Conservation (phyloP, 164 flowering plant genomes). For the Magnolia changhungtana region DNA sequence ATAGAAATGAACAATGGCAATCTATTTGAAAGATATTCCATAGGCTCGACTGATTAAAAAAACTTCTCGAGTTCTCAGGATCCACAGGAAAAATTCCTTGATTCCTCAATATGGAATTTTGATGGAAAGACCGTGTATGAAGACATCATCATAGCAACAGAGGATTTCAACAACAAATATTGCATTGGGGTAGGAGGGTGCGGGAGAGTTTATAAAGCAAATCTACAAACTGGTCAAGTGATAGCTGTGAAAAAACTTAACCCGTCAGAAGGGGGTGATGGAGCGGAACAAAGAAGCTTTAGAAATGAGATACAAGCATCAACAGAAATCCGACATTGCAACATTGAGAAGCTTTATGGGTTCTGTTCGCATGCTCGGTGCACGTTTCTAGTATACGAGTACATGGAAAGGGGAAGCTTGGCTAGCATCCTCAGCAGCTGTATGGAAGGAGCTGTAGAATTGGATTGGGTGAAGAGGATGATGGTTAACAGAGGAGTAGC, state of each 20-base stretch:
- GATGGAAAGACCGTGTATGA: conserved; percentile 2
- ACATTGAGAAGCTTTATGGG: conserved; percentile 11
- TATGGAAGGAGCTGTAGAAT: not conserved
- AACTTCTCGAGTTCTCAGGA: too few species aligned
- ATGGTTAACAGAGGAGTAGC: conserved; percentile 1
- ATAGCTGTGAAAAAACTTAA: conserved; percentile 9
- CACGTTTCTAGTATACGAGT: conserved; percentile 7
- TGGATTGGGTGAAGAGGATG: conserved; percentile 7
- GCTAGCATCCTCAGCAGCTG: not conserved
- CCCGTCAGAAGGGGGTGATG: not conserved
- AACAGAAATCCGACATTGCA: conserved; percentile 6
- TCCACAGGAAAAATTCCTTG: too few species aligned
- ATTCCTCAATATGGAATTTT: conserved; percentile 3
- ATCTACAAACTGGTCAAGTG: not conserved
- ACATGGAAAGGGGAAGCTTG: conserved; percentile 6
- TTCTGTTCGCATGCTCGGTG: not conserved
- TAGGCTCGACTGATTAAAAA: too few species aligned
- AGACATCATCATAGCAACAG: conserved; percentile 5
- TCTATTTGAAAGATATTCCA: not conserved
- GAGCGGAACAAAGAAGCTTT: conserved; percentile 8
- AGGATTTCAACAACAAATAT: not conserved
- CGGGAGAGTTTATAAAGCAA: conserved; percentile 9
- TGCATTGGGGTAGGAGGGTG: conserved; percentile 1
- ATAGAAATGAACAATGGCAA: not conserved
- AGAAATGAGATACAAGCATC: conserved; percentile 1